phyloP scores from a whole-genome alignment of 1,284 basidiomycete species.

The Earliella scabrosa region DNA sequence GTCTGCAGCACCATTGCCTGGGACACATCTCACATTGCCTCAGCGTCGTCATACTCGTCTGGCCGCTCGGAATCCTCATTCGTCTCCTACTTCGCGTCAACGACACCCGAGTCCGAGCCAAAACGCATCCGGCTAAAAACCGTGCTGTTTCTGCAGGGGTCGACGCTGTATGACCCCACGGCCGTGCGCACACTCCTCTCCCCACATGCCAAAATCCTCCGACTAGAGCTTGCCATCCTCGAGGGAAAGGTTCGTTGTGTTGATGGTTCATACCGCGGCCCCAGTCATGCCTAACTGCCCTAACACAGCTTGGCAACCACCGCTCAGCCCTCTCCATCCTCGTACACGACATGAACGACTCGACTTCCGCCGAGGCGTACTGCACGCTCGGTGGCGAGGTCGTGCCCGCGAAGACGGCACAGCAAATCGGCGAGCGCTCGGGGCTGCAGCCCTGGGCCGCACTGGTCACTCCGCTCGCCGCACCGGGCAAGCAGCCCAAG shows the following conservation, averaged over 20 bases:
- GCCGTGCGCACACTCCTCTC: conserved; percentile 52
- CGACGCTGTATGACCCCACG: conserved; percentile 64
- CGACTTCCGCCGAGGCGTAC: conserved; percentile 80
- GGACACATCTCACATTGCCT: too few species aligned
- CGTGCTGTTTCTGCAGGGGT: conserved; percentile 79
- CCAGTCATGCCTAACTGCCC: too few species aligned
- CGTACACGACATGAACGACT: conserved; percentile 73
- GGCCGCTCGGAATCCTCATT: conserved; percentile 63
- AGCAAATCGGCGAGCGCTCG: conserved; percentile 53
- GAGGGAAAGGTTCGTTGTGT: conserved; percentile 71
- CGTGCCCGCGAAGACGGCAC: conserved; percentile 63
- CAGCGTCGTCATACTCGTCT: conserved; percentile 53
- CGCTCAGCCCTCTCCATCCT: conserved; percentile 69
- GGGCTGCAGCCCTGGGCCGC: conserved; percentile 60
- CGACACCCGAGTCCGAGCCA: conserved; percentile 74
- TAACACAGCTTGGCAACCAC: conserved; percentile 64
- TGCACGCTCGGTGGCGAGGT: conserved; percentile 78
- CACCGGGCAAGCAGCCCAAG: conserved; percentile 25
- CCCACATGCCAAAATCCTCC: conserved; percentile 55
- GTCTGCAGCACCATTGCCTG: too few species aligned
- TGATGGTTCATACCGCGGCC: too few species aligned
- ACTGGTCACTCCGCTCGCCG: conserved; percentile 42
- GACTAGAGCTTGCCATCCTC: conserved; percentile 78
- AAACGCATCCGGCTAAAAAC: conserved; percentile 79
- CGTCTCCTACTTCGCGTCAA: conserved; percentile 65